Evolutionary conservation across 192 early-diverging fungal genomes (phyloP), one percentile per base, ranked within the genome.

Genomic region (Obelidium mucronatum): DNA sequence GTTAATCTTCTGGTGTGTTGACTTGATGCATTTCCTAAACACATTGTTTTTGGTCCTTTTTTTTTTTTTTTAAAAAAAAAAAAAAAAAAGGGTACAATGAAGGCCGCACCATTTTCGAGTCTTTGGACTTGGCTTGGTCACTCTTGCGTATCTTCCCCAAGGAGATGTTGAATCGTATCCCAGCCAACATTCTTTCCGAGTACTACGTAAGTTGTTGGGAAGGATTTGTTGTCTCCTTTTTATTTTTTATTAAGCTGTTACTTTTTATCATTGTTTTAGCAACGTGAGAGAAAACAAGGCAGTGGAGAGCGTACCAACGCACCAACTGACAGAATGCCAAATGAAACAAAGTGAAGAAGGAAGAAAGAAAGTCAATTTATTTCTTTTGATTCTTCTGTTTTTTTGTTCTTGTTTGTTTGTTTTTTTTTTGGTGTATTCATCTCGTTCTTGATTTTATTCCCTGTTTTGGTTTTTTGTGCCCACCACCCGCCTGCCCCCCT

Each of bases 131-230:
- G 67, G 98, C 98, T n/a, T 99, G 98, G 98, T 95, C 94, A 28
- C 87, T 99, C 62, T 87, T 99, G 51, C 93, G 98, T 76, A 97
- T 99, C 81, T 99, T 99, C 93, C 98, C 98, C 76, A 99, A 99
- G 92, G 98, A 99, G 81, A 90, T 98, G 91, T 90, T 99, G 40
- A 99, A 99, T 89, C 94, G 98, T 78, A 98, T 99, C 80, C 96
- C 98, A 69, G 93, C 95, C 76, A 96, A 97, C 75, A 79, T 98
- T 55, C 86, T 99, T 55, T 90, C 91, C 68, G 97, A 99, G 82
- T 99, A 87, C 77, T 99, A 99, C 85, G 77, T 78, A 53, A 62
- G 52, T 33, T 64, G 40, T 54, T 59, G 26, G 22, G 3, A 4
- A 24, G 11, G 24, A 59, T 35, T 2, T 17, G 39, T 36, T 34